phyloP scores from a whole-genome alignment of 768 basidiomycete species.

The Panaeolus papilionaceus region DNA sequence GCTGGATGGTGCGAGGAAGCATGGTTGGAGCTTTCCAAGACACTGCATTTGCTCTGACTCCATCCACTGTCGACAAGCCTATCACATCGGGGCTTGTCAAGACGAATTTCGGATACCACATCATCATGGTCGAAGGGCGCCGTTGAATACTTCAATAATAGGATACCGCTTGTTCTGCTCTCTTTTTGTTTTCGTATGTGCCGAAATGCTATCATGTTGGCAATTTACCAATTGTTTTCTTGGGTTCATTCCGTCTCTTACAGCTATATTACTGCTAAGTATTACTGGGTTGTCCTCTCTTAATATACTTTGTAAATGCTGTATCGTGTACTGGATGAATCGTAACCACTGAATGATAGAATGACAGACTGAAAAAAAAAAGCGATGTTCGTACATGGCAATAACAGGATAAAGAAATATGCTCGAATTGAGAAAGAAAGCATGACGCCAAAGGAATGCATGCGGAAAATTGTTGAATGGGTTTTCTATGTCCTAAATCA shows the following conservation, averaged over 20 bases:
- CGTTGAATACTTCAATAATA: conserved; percentile 41
- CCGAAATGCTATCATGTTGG: not conserved
- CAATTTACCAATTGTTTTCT: not conserved
- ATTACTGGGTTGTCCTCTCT: not conserved
- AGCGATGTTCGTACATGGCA: not conserved
- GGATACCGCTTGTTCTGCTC: conserved; percentile 31
- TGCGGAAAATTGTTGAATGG: not conserved
- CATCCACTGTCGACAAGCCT: conserved; percentile 84
- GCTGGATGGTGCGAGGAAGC: conserved; percentile 87
- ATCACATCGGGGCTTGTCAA: conserved; percentile 75
- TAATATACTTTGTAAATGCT: conserved; percentile 9
- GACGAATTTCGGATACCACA: conserved; percentile 86
- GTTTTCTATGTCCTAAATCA: not conserved
- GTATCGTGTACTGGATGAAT: not conserved
- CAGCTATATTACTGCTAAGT: conserved; percentile 2
- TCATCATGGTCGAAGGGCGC: conserved; percentile 91
- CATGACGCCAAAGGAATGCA: not conserved
- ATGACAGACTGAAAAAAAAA: not conserved
- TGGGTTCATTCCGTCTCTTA: not conserved
- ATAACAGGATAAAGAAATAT: not conserved
- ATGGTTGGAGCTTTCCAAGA: conserved; percentile 93
- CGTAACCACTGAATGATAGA: not conserved
- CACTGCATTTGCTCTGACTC: conserved; percentile 81
- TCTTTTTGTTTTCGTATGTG: not conserved
- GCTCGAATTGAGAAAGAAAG: not conserved